Conservation (phyloP, 495 filamentous ascomycete genomes). For the Aspergillus kassunensis region DNA sequence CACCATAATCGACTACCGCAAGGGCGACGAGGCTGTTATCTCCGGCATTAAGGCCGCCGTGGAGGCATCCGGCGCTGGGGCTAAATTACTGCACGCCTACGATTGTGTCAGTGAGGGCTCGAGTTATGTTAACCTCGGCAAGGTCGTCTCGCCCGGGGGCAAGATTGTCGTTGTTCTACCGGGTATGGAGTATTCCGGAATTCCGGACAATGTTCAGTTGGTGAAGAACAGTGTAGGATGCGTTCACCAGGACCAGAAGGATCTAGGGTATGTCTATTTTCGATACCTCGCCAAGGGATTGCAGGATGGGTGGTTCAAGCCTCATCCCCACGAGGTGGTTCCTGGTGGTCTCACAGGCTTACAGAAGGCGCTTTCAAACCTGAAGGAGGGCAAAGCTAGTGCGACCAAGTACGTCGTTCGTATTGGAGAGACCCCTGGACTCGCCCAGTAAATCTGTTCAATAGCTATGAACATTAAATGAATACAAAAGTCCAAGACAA, state of each 20-base stretch:
- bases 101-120: slow-evolving; percentile 59
- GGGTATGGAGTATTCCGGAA: slow-evolving; percentile 23
- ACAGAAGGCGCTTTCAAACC: slow-evolving; percentile 49
- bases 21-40: slow-evolving; percentile 14
- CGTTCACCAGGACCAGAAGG: slow-evolving; percentile 37
- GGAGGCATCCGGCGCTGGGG: neutral
- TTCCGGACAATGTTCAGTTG: slow-evolving; percentile 9
- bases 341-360: slow-evolving; percentile 57
- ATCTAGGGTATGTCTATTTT: slow-evolving; percentile 56
- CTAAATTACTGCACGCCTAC: slow-evolving; percentile 43
- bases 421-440: slow-evolving; percentile 53
- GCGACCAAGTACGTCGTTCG: slow-evolving; percentile 66
- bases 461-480: too few relatives aligned
- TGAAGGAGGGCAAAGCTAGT: slow-evolving; percentile 61
- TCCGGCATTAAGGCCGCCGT: slow-evolving; percentile 21
- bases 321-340: slow-evolving; percentile 59
- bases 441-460: neutral
- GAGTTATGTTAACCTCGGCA: slow-evolving; percentile 29
- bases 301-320: slow-evolving; percentile 56
- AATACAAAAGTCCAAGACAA: too few relatives aligned
- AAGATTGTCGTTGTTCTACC: slow-evolving; percentile 56
- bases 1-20: slow-evolving; percentile 62
- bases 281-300: slow-evolving; percentile 50
- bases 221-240: slow-evolving; percentile 24
- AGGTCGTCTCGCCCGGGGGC: slow-evolving; percentile 25